These are phyloP conservation scores for Alternaria sp. DNA, from an alignment of 2,329 filamentous ascomycete genomes.

Conservation along the genomic window DNA sequence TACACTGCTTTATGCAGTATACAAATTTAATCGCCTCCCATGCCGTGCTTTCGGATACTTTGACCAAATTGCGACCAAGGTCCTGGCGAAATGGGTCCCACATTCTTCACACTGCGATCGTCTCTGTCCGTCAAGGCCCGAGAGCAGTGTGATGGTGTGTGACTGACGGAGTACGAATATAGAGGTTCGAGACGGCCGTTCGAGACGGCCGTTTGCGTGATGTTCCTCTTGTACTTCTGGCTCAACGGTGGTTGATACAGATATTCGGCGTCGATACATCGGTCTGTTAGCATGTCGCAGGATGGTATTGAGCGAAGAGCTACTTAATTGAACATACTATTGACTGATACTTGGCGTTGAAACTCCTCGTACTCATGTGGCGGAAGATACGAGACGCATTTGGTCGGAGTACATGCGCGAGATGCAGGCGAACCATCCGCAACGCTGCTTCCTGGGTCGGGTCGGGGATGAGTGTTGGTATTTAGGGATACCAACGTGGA, in stretches of 20 bases:
- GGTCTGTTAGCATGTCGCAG: not conserved
- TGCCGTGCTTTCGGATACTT: not conserved
- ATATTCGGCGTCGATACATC: not conserved
- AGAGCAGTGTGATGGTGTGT: conserved; percentile 4
- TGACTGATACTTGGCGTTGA: not conserved
- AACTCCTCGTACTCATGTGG: not conserved
- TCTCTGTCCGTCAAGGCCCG: not conserved
- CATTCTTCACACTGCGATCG: not conserved
- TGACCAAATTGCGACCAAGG: conserved; percentile 1
- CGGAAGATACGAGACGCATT: conserved; percentile 1
- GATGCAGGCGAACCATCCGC: not conserved
- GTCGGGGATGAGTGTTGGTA: not conserved
- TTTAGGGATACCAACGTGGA: not conserved
- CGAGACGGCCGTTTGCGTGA: not conserved
- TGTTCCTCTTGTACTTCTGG: not conserved
- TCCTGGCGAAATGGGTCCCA: not conserved
- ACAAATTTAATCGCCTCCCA: not conserved
- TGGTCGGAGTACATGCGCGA: not conserved
- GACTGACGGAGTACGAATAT: not conserved
- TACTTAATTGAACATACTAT: not conserved
- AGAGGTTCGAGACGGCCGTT: not conserved
- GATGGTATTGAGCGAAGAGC: too few species aligned
- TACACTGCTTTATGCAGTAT: not conserved
- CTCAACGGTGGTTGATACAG: not conserved
- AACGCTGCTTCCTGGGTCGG: not conserved